Evolutionary conservation across 768 basidiomycete species (phyloP), one percentile per base, ranked within the genome.

Genomic region (Psilocybe subaeruginosa): DNA sequence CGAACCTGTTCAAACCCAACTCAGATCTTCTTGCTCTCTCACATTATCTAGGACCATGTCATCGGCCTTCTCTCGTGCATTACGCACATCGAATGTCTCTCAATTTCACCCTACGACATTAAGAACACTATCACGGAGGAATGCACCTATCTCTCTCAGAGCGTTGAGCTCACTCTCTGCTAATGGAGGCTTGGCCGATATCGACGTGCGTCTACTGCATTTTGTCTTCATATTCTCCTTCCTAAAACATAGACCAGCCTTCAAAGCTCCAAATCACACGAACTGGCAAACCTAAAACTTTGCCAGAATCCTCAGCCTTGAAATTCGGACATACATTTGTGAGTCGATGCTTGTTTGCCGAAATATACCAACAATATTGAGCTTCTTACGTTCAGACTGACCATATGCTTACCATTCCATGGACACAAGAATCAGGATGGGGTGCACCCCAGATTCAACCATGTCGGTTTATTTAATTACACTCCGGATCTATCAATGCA

Each of bases 271-370:
- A 85, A 61, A 67, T 90, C 27, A 74, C 70, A 8, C 74, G 70
- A 51, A 88, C 79, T 33, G 17, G 72, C 19, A 81, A 77, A 29
- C 92, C 90, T 0, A 85, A 85, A 64, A 73, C 80, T 6, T 77
- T 85, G 5, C 92, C 94, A 2, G 82, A 87, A 0, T 79, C 88
- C 9, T 83, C 86, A 1, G 80, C 80, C 35, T 82, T 97, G 58
- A 80, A 90, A 6, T 99, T 97, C 69, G 96, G 96, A 0, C 88
- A 86, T 70, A 91, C 87, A 23, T 96, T 97, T 68, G 90, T 91
- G 70, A 77, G 87, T 74, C 72, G 54, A 23, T 23, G 48, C 31
- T 46, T 37, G 37, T 43, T 16, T 37, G 29, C 53, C 48, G 19
- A 3, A 29, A 31, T 52, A 59, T 54, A 12, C 51, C 58, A 61